phyloP scores from a whole-genome alignment of 139 green algal species.

The Medakamo hakoo region DNA sequence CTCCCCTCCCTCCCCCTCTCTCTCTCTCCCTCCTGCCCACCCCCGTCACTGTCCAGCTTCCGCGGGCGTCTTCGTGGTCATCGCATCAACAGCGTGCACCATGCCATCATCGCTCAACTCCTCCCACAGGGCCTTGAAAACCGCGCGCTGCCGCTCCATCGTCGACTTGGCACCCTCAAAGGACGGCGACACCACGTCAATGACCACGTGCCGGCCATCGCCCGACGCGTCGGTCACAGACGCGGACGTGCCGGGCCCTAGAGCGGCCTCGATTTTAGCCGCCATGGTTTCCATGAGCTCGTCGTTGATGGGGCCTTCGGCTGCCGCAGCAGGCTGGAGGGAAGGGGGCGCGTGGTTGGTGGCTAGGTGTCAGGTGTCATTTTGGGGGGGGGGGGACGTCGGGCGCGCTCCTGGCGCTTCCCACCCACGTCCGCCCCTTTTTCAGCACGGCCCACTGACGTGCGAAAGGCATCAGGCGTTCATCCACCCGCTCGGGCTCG shows the following conservation, averaged over 20 bases:
- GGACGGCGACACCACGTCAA: slow-evolving; percentile 39
- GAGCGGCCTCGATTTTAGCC: slow-evolving; percentile 23
- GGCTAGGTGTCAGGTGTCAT: too few relatives aligned
- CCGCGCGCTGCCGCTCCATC: slow-evolving; percentile 42
- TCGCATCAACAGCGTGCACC: slow-evolving; percentile 71
- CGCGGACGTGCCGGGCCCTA: slow-evolving; percentile 28
- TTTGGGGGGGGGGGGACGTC: too few relatives aligned
- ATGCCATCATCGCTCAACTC: slow-evolving; percentile 9
- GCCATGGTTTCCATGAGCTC: slow-evolving; percentile 36
- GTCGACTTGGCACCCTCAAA: slow-evolving; percentile 58
- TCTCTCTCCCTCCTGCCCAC: background rate
- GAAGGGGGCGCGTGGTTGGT: too few relatives aligned
- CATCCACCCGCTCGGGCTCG: too few relatives aligned
- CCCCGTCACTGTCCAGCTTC: slow-evolving; percentile 22
- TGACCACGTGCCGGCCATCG: slow-evolving; percentile 60
- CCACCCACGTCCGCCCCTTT: too few relatives aligned
- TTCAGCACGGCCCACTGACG: too few relatives aligned
- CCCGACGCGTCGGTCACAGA: slow-evolving; percentile 44
- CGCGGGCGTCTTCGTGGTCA: slow-evolving; percentile 52
- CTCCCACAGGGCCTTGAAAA: background rate
- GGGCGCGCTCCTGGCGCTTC: too few relatives aligned
- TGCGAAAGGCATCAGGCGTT: too few relatives aligned
- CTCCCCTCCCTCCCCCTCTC: background rate
- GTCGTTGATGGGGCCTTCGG: slow-evolving; percentile 9
- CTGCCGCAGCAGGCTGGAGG: too few relatives aligned